phyloP scores from a whole-genome alignment of 2,329 filamentous ascomycete species.

The Pseudocercospora ulei region DNA sequence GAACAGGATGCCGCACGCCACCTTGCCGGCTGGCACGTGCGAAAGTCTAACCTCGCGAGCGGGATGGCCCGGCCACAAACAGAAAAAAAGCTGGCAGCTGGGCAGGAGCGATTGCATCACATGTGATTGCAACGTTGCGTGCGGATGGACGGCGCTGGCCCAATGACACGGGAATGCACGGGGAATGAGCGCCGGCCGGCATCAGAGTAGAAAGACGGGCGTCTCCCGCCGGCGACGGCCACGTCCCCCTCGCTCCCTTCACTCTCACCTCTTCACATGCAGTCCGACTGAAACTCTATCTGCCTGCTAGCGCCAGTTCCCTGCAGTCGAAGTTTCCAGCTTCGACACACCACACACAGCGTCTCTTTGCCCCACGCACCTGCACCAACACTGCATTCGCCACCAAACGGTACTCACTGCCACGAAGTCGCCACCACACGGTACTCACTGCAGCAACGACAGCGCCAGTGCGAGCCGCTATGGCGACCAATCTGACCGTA shows the following conservation, averaged over 20 bases:
- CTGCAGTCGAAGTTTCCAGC: constrained; percentile 7
- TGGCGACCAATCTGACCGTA: constrained; percentile 30
- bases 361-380: constrained; percentile 6
- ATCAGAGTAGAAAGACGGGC: constrained; percentile 1
- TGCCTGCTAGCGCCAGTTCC: neutral
- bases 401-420: neutral
- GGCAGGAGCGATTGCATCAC: constrained; percentile 11
- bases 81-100: too few species aligned
- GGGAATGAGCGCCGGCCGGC: neutral
- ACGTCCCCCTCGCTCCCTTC: neutral
- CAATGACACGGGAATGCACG: constrained; percentile 1
- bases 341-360: constrained; percentile 4
- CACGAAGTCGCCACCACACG: neutral
- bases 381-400: neutral
- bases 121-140: constrained; percentile 4
- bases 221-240: neutral
- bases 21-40: neutral
- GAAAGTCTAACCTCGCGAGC: constrained; percentile 2
- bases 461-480: constrained; percentile 9
- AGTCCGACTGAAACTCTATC: constrained; percentile 1
- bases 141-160: neutral
- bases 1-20: neutral
- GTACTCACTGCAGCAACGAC: neutral
- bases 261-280: constrained; percentile 9
- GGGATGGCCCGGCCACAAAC: constrained; percentile 6